Evolutionary conservation across 23 red algal genomes (phyloP), one percentile per base, ranked within the genome.

Genomic region (Gracilariopsis chorda): DNA sequence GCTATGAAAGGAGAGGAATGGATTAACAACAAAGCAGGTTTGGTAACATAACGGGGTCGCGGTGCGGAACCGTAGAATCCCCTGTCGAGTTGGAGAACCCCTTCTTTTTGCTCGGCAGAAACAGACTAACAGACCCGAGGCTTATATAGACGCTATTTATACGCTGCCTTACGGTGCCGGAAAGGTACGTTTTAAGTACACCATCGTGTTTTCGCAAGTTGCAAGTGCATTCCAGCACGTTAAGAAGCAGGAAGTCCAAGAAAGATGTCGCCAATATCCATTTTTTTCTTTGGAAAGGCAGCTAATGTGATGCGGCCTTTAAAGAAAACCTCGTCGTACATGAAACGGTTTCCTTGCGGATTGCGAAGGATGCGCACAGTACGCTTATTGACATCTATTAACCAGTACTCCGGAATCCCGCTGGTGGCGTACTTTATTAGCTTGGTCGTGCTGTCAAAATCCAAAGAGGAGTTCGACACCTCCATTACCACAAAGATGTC

Each of bases 291-390:
- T 77, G 33, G 33, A 48, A 77, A 77, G 41, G 40, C 36, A 77
- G 71, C 71, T 48, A 77, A 49, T 48, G 71, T 48, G 1, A 77
- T 48, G 40, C 40, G 28, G 40, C 71, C 0, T 77, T 45, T 47
- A 47, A 4, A 77, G 51, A 77, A 77, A 42, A 48, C 71, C 71
- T 48, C 71, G 71, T 77, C 71, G 37, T 48, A 20, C 33, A 77
- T 77, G 40, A 77, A 77, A 48, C 71, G 71, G 37, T 77, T 77
- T 77, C 48, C 71, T 77, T 77, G 71, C 71, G 37, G 71, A 48
- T 77, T 48, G 14, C 40, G 71, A 1, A 77, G 40, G 30, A 77
- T 77, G 37, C 71, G 71, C 71, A 77, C 71, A 48, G 33, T 77
- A 48, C 41, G 71, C 71, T 48, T 11, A 77, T 77, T 48, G 37